phyloP scores from a whole-genome alignment of 2,329 filamentous ascomycete genomes.

The Fusarium haematococcum region DNA sequence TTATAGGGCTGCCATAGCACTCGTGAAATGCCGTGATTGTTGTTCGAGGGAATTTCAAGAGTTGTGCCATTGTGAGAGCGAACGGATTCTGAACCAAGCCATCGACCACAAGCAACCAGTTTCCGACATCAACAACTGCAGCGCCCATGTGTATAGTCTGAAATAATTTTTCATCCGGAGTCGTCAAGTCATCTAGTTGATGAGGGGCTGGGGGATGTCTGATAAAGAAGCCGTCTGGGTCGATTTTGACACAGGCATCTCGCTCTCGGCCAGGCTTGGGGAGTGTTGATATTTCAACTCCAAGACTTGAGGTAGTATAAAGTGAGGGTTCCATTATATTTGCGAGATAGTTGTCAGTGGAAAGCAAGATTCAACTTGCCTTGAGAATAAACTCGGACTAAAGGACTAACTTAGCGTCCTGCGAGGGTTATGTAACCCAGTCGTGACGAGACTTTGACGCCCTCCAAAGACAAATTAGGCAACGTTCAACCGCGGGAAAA shows the following conservation, averaged over 20 bases:
- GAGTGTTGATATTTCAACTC: constrained; percentile 43
- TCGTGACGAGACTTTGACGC: not conserved
- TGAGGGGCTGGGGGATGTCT: constrained; percentile 11
- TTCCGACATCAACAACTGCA: not conserved
- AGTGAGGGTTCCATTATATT: not conserved
- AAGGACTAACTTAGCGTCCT: not conserved
- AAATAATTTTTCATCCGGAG: not conserved
- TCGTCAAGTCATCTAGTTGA: not conserved
- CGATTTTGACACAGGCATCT: not conserved
- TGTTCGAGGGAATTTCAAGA: not conserved
- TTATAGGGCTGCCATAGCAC: constrained; percentile 18
- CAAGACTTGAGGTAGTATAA: not conserved
- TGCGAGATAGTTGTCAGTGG: not conserved
- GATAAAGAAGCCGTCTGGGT: constrained; percentile 1
- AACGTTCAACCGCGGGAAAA: not conserved
- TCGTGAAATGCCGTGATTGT: constrained; percentile 18
- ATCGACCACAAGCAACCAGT: not conserved
- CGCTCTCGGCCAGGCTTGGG: not conserved
- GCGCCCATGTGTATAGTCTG: constrained; percentile 25
- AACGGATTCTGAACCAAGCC: constrained; percentile 1
- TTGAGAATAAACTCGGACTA: not conserved
- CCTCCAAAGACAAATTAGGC: not conserved
- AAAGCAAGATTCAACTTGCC: not conserved
- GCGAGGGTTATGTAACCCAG: not conserved
- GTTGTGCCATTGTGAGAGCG: constrained; percentile 3